A percentile compares a stretch with the other conserved stretches of the same genome.
Evolutionary conservation across 148 eudicot genomes (phyloP).

Genomic region (Pouteria glomerata): DNA sequence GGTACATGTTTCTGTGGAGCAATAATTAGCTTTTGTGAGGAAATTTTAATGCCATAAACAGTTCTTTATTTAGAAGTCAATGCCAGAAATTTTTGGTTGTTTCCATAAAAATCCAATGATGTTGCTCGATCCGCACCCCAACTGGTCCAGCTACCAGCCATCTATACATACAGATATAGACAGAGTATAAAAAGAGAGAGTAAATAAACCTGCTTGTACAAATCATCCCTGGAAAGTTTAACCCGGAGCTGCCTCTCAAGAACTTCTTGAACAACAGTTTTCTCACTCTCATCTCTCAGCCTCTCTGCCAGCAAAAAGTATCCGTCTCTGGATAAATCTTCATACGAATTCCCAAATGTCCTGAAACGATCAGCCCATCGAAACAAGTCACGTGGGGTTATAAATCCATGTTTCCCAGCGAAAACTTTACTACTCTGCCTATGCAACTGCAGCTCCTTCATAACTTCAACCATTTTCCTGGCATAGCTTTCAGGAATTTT

Average conservation of each 20-base stretch:
- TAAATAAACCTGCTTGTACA: conserved; percentile 61
- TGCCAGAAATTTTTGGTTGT: not conserved
- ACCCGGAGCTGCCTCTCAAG: conserved; percentile 60
- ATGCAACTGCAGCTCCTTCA: conserved; percentile 89
- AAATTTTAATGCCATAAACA: too few species aligned
- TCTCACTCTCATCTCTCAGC: conserved; percentile 75
- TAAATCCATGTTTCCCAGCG: conserved; percentile 98
- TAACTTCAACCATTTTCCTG: conserved; percentile 77
- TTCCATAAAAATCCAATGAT: not conserved
- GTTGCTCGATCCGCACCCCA: not conserved
- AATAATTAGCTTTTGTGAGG: not conserved
- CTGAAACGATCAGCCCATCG: conserved; percentile 88
- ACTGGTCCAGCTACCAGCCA: not conserved
- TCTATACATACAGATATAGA: not conserved
- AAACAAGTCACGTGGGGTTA: conserved; percentile 94
- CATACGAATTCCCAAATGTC: conserved; percentile 52
- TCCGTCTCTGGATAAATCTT: conserved; percentile 83
- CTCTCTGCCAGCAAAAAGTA: conserved; percentile 91
- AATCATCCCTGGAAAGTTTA: conserved; percentile 35
- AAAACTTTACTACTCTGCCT: conserved; percentile 90
- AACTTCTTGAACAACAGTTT: conserved; percentile 66
- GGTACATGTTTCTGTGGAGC: not conserved
- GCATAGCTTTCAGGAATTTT: conserved; percentile 72
- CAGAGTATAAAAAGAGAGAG: not conserved
- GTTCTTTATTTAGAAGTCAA: not conserved